Evolutionary conservation across 306 rosid species (phyloP).

Genomic region (Hippophae rhamnoides): DNA sequence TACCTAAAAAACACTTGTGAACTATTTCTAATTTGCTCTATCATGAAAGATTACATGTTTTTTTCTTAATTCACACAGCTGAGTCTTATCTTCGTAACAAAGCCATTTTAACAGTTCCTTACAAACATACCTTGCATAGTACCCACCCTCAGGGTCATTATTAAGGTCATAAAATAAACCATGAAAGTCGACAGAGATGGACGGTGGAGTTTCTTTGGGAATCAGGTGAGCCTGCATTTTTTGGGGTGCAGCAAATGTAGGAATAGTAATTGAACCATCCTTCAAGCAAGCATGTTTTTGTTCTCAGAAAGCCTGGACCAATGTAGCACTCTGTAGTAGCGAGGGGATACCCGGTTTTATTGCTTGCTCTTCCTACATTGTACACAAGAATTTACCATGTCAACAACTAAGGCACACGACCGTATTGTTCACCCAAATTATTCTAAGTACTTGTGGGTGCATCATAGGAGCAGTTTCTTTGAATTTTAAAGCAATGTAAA

Average conservation of each 20-base stretch:
- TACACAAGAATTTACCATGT: background rate
- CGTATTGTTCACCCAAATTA: no score
- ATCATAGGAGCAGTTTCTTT: no score
- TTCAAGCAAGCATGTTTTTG: conserved; percentile 36
- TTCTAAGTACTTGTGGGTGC: no score
- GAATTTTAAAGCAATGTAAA: no score
- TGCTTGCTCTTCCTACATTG: conserved; percentile 37
- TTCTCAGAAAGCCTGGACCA: conserved; percentile 45
- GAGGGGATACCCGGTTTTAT: conserved; percentile 43
- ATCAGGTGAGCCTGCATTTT: conserved; percentile 43
- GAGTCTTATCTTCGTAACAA: background rate
- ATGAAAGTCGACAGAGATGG: conserved; percentile 41
- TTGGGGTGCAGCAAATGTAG: conserved; percentile 43
- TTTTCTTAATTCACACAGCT: no score
- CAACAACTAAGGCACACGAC: no score
- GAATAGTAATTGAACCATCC: conserved; percentile 44
- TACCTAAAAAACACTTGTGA: no score
- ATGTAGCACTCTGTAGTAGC: conserved; percentile 33
- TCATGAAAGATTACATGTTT: no score
- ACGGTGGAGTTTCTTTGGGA: conserved; percentile 34
- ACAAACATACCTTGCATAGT: conserved; percentile 36
- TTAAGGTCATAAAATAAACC: conserved; percentile 42
- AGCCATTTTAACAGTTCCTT: background rate
- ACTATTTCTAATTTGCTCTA: no score
- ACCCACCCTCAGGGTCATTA: conserved; percentile 46